These are phyloP conservation scores for Hibiscus tridactylites DNA, from an alignment of 345 rosid species.

Conservation along the genomic window DNA sequence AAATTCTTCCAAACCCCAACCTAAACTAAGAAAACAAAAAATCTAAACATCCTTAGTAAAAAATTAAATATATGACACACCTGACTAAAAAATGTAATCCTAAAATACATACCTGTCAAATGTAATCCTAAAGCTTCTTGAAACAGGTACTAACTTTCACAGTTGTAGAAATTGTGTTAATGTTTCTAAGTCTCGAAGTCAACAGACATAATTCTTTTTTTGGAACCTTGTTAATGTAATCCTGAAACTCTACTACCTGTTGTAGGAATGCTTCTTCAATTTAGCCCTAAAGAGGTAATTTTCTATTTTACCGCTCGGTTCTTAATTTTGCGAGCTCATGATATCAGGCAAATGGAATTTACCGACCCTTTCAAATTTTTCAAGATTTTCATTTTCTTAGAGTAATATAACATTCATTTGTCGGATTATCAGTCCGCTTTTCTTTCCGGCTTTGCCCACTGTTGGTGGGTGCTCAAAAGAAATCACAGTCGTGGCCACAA, in stretches of 20 bases:
- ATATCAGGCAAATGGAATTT: not conserved
- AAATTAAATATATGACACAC: too few species aligned
- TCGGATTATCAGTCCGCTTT: not conserved
- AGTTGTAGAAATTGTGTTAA: conserved; percentile 2
- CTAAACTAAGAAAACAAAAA: too few species aligned
- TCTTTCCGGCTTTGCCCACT: not conserved
- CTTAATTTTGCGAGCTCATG: not conserved
- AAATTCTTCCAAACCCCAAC: too few species aligned
- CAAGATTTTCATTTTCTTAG: conserved; percentile 79
- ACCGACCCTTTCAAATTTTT: conserved; percentile 59
- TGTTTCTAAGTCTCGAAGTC: not conserved
- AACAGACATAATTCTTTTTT: not conserved
- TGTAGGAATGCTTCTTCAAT: conserved; percentile 91
- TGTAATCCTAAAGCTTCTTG: conserved; percentile 81
- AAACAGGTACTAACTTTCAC: conserved; percentile 60
- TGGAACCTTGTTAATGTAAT: not conserved
- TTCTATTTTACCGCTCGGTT: conserved; percentile 1
- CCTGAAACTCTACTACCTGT: conserved; percentile 86
- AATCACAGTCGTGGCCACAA: not conserved
- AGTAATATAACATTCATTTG: conserved; percentile 9
- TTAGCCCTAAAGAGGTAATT: conserved; percentile 87
- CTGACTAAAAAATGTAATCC: too few species aligned
- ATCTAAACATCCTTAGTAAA: too few species aligned
- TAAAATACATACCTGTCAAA: conserved; percentile 68
- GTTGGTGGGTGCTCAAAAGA: not conserved